A percentile compares a stretch with the other conserved stretches of the same genome.
Evolutionary conservation across 768 basidiomycete genomes (phyloP).

Genomic region (Naganishia vaughanmartiniae): DNA sequence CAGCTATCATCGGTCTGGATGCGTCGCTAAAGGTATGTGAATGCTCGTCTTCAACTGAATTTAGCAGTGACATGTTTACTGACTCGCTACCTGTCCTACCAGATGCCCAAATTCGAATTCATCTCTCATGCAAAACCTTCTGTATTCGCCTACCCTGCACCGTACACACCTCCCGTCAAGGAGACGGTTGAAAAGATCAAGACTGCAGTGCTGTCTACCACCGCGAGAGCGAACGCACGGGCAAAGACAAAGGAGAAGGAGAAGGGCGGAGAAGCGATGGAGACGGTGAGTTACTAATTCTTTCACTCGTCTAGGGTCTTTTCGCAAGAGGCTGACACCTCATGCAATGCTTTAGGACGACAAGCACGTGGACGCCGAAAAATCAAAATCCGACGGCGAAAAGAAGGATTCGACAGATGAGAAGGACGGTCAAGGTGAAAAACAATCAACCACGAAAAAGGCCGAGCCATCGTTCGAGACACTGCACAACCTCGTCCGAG

Average conservation of each 20-base stretch:
- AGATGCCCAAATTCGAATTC: conserved; percentile 93
- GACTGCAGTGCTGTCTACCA: conserved; percentile 92
- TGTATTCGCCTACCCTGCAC: conserved; percentile 84
- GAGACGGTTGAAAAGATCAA: conserved; percentile 88
- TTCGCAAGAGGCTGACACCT: background rate
- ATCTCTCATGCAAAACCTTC: conserved; percentile 85
- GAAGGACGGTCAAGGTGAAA: conserved; percentile 54
- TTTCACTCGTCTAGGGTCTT: no score
- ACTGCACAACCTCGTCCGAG: conserved; percentile 83
- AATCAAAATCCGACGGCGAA: conserved; percentile 57
- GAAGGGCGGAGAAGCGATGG: conserved; percentile 84
- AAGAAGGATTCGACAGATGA: conserved; percentile 60
- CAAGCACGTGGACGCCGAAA: conserved; percentile 56
- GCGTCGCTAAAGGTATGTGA: conserved; percentile 71
- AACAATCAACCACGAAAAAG: conserved; percentile 55
- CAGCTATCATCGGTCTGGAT: conserved; percentile 87
- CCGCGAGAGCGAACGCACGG: conserved; percentile 91
- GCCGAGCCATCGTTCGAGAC: conserved; percentile 71
- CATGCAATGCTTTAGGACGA: conserved; percentile 56
- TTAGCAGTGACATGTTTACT: background rate
- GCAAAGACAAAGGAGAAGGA: conserved; percentile 69
- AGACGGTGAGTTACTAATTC: conserved; percentile 65
- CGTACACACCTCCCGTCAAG: conserved; percentile 84
- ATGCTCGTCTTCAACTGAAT: background rate
- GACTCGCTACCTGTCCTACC: conserved; percentile 15